Percentiles rank a stretch among this genome's conserved stretches.
These are phyloP conservation scores for Hanseniaspora mollemarum DNA, from an alignment of 805 yeast genomes.

Conservation along the genomic window DNA sequence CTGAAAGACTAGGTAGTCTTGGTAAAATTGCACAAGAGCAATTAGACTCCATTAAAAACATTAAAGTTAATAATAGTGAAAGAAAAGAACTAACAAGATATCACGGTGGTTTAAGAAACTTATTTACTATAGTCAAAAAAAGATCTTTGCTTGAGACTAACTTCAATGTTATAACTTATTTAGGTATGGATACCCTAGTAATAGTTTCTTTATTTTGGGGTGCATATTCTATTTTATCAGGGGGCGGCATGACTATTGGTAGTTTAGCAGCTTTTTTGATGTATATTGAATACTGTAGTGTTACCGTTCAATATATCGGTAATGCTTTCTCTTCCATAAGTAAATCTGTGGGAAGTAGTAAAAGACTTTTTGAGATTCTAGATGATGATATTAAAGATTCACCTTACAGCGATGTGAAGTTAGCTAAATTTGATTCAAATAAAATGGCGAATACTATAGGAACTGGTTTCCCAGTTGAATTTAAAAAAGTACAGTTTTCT, in stretches of 20 bases:
- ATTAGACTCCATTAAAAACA: slow-evolving; percentile 72
- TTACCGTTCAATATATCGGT: slow-evolving; percentile 83
- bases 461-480: slow-evolving; percentile 35
- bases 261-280: slow-evolving; percentile 88
- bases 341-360: slow-evolving; percentile 97
- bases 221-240: slow-evolving; percentile 58
- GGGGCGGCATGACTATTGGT: slow-evolving; percentile 70
- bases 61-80: slow-evolving; percentile 88
- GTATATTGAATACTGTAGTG: slow-evolving; percentile 90
- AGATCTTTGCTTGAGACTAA: slow-evolving; percentile 75
- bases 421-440: slow-evolving; percentile 5
- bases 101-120: slow-evolving; percentile 55
- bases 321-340: slow-evolving; percentile 87
- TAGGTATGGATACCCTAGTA: slow-evolving; percentile 75
- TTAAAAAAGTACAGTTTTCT: slow-evolving; percentile 56
- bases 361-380: slow-evolving; percentile 76
- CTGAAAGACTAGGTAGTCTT: slow-evolving; percentile 73
- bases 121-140: slow-evolving; percentile 55
- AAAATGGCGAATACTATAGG: slow-evolving; percentile 23
- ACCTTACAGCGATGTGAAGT: slow-evolving; percentile 9
- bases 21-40: slow-evolving; percentile 92
- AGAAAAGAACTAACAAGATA: slow-evolving; percentile 64
- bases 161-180: slow-evolving; percentile 65
- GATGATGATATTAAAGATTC: slow-evolving; percentile 31
- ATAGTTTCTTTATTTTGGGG: slow-evolving; percentile 70